Conservation (phyloP, 2,329 filamentous ascomycete genomes). For the Aspergillus spinulosporus region DNA sequence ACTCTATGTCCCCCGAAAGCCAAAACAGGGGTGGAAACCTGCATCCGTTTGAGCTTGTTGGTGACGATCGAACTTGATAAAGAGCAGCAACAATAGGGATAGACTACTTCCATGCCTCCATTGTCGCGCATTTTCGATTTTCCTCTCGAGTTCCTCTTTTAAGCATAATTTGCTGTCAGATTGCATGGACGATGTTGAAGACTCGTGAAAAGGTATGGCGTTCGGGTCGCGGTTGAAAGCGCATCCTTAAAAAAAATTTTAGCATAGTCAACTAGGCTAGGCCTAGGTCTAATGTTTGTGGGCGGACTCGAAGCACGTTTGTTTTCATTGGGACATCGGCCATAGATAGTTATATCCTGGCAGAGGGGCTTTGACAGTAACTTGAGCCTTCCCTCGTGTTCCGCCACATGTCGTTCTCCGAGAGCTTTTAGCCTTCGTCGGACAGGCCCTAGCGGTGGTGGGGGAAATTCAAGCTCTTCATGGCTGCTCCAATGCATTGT, state of each 20-base stretch:
- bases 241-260: too few species aligned
- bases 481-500: not conserved
- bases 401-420: not conserved
- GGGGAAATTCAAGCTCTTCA: slow-evolving; percentile 6
- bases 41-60: slow-evolving; percentile 7
- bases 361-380: not conserved
- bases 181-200: not conserved
- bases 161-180: not conserved
- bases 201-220: too few species aligned
- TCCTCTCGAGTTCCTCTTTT: not conserved
- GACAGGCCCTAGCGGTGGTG: not conserved
- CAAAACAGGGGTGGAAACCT: not conserved
- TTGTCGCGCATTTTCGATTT: not conserved
- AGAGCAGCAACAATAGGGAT: slow-evolving; percentile 11
- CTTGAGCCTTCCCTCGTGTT: not conserved
- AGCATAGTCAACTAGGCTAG: too few species aligned
- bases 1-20: too few species aligned
- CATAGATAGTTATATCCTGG: too few species aligned
- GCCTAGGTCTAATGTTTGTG: too few species aligned
- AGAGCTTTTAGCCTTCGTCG: not conserved
- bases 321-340: too few species aligned
- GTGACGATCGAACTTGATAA: slow-evolving; percentile 4
- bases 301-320: too few species aligned
- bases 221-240: too few species aligned
- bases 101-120: slow-evolving; percentile 10